These are phyloP conservation scores for Synchytrium microbalum DNA, from an alignment of 371 early-diverging fungal species.

Conservation along the genomic window DNA sequence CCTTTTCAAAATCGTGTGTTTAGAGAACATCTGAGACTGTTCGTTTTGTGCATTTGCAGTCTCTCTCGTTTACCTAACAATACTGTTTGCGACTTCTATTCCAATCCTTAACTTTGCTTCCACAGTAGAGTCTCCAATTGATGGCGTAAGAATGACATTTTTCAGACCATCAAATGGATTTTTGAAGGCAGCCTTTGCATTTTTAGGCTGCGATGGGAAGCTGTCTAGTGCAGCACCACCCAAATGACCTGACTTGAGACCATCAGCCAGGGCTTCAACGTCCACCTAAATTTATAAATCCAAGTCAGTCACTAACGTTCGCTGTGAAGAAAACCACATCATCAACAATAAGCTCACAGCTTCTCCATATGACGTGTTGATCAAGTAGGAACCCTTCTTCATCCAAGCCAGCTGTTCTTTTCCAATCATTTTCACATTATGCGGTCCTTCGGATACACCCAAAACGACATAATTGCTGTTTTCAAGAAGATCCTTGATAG, in stretches of 20 bases:
- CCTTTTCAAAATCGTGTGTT: no score
- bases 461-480: constrained; percentile 79
- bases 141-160: constrained; percentile 88
- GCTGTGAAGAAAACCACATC: no score
- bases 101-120: constrained; percentile 90
- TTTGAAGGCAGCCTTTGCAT: constrained; percentile 65
- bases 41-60: no score
- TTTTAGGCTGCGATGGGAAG: constrained; percentile 73
- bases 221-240: constrained; percentile 92
- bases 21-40: no score
- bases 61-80: no score
- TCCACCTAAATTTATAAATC: constrained; percentile 30
- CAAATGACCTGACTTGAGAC: constrained; percentile 75
- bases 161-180: constrained; percentile 65
- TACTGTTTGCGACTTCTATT: constrained; percentile 68
- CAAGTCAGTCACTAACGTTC: neutral
- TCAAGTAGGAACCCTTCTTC: constrained; percentile 82
- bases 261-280: constrained; percentile 71
- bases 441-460: constrained; percentile 81
- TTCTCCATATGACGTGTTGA: constrained; percentile 85
- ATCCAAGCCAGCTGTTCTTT: constrained; percentile 67
- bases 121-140: constrained; percentile 89
- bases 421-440: constrained; percentile 87
- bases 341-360: constrained; percentile 33
- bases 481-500: constrained; percentile 66